phyloP scores from a whole-genome alignment of 768 basidiomycete species.

The Hysterangium stoloniferum region DNA sequence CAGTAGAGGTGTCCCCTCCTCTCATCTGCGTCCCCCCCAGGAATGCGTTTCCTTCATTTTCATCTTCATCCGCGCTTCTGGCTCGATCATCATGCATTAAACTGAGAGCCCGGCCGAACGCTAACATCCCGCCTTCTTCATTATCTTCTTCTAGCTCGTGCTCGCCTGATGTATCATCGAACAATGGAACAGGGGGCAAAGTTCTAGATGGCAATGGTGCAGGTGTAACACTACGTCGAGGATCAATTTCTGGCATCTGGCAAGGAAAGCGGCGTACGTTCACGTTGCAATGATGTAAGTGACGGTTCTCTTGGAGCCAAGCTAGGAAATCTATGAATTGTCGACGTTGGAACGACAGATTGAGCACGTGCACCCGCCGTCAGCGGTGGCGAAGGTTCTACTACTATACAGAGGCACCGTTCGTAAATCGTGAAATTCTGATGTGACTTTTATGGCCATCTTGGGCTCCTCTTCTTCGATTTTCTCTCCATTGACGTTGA shows the following conservation, averaged over 20 bases:
- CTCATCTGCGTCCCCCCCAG: constrained; percentile 85
- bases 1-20: constrained; percentile 44
- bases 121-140: constrained; percentile 53
- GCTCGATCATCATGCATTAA: constrained; percentile 46
- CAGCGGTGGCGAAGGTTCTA: constrained; percentile 70
- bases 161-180: constrained; percentile 29
- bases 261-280: constrained; percentile 63
- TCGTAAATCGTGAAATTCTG: constrained; percentile 65
- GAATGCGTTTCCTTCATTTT: constrained; percentile 62
- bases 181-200: constrained; percentile 36
- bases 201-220: constrained; percentile 23
- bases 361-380: constrained; percentile 28
- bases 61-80: constrained; percentile 70
- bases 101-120: constrained; percentile 67
- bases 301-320: constrained; percentile 26
- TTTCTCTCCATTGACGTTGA: constrained; percentile 42
- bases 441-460: constrained; percentile 57
- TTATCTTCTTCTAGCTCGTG: constrained; percentile 26
- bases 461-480: constrained; percentile 66
- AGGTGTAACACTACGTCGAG: constrained; percentile 36
- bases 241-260: constrained; percentile 52
- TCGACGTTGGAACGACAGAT: constrained; percentile 26
- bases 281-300: constrained; percentile 25
- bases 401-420: constrained; percentile 71
- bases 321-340: constrained; percentile 25